These are phyloP conservation scores for Chytriomyces sp. DNA, from an alignment of 192 early-diverging fungal genomes.

Conservation along the genomic window DNA sequence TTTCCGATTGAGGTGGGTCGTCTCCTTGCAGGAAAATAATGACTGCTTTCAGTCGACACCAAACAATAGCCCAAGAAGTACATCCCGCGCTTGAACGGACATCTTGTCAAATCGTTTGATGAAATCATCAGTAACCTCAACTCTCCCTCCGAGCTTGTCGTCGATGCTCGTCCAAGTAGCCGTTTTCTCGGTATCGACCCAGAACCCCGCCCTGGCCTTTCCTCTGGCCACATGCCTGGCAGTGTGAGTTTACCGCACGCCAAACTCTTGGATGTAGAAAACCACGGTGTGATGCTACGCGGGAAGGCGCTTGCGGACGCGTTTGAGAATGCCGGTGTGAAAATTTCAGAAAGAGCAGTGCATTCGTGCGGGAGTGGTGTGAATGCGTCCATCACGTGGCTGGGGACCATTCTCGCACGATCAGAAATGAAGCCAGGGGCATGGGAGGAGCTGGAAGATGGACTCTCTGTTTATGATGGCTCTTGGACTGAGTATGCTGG, in stretches of 20 bases:
- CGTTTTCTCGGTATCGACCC: slow-evolving; percentile 27
- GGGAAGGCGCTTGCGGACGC: slow-evolving; percentile 2
- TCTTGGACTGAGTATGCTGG: slow-evolving; percentile 31
- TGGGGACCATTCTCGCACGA: slow-evolving; percentile 22
- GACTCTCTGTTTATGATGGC: slow-evolving; percentile 30
- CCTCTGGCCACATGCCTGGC: slow-evolving; percentile 30
- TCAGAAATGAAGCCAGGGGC: slow-evolving; percentile 10
- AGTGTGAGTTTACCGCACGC: slow-evolving; percentile 7
- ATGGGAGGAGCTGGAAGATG: slow-evolving; percentile 32
- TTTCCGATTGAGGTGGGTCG: slow-evolving; percentile 24
- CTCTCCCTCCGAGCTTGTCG: background rate
- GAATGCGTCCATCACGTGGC: slow-evolving; percentile 32
- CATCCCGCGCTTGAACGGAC: slow-evolving; percentile 7
- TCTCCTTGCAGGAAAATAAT: background rate
- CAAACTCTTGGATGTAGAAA: background rate
- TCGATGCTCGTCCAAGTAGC: slow-evolving; percentile 27
- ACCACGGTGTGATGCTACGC: background rate
- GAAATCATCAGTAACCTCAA: slow-evolving; percentile 14
- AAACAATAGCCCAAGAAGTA: slow-evolving; percentile 22
- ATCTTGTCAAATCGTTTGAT: slow-evolving; percentile 25
- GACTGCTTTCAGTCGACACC: background rate
- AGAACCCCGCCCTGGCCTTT: slow-evolving; percentile 29
- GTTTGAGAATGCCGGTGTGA: slow-evolving; percentile 14
- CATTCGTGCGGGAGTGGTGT: slow-evolving; percentile 33
- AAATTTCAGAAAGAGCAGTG: slow-evolving; percentile 7